Conservation (phyloP, 2,329 filamentous ascomycete genomes). For the Pseudogymnoascus sp. region DNA sequence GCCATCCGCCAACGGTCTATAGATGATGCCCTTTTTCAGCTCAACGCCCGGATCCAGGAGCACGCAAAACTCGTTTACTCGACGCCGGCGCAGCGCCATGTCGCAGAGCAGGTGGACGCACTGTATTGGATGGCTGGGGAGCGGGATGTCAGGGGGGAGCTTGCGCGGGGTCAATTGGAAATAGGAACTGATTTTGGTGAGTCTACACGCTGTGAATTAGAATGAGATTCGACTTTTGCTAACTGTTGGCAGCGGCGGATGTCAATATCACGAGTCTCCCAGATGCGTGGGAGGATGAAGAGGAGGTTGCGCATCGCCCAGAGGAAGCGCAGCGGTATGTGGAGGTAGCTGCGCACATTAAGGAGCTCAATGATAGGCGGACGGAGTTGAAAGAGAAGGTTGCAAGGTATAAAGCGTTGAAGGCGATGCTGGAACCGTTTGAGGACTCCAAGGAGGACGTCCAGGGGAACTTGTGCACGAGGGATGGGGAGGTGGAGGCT, state of each 20-base stretch:
- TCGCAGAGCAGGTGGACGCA: constrained; percentile 64
- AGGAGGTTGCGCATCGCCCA: constrained; percentile 39
- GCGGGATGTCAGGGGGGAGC: constrained; percentile 22
- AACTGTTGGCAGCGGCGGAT: constrained; percentile 16
- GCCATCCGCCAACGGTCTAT: constrained; percentile 39
- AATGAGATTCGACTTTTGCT: neutral
- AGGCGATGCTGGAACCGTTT: constrained; percentile 45
- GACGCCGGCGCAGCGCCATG: constrained; percentile 59
- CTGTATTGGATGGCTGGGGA: constrained; percentile 50
- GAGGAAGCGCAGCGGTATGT: constrained; percentile 44
- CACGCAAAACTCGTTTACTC: constrained; percentile 60
- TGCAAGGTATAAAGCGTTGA: constrained; percentile 42
- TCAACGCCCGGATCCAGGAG: constrained; percentile 56
- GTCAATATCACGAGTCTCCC: constrained; percentile 25
- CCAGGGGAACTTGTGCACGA: constrained; percentile 60
- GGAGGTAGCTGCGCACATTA: constrained; percentile 42
- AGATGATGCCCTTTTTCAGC: constrained; percentile 48
- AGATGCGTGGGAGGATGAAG: constrained; percentile 28
- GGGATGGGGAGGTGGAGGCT: constrained; percentile 55
- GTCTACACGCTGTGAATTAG: constrained; percentile 16
- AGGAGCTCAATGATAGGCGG: constrained; percentile 41
- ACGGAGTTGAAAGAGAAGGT: constrained; percentile 34
- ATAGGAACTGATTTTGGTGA: constrained; percentile 31
- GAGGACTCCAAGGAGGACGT: constrained; percentile 35
- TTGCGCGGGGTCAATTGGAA: constrained; percentile 34